Evolutionary conservation across 202 grass and related monocot genomes (phyloP), one percentile per base, ranked within the genome.

Genomic region (Digitaria exilis): DNA sequence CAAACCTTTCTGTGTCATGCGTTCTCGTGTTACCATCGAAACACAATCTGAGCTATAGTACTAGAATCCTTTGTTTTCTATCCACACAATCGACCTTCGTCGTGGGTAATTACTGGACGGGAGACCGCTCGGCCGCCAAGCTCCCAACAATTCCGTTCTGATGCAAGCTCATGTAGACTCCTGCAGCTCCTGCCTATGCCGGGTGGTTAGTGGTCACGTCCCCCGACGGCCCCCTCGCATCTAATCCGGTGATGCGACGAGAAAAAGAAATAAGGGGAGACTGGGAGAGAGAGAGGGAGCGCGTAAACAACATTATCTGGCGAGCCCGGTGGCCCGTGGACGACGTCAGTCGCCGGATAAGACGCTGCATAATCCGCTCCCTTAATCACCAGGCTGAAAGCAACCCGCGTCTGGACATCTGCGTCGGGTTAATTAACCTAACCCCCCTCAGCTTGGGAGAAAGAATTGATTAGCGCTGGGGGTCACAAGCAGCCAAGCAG

Each of bases 351-450:
- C 87, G 19, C 26, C 75, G 35, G 68, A 64, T 83, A 83, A 62
- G 66, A 43, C 70, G 19, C 17, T 37, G n/a, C 61, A 39, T 70
- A 87, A 71, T 42, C 62, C 45, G 69, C 32, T 30, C 45, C 80
- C 75, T n/a, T 80, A 80, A 90, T 87, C 76, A 76, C 32, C 76
- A 32, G 35, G 22, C 62, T 76, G 84, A 87, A 65, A 87, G 88
- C 84, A 90, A 76, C 84, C 42, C 45, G 80, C 84, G 80, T 64
- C 75, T 63, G 55, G 68, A 65, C 80, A 80, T 76, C 9, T 8
- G 2, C 62, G 24, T 54, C 82, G 16, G 69, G 16, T 66, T 73
- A 72, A 82, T 73, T 82, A 86, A 73, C 48, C 29, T 58, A 73
- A 57, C 49, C 67, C n/a, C 24, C 46, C 44, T 4, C 67, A 13